These are phyloP conservation scores for Sugiyamaella americana DNA, from an alignment of 805 yeast genomes.

Conservation along the genomic window DNA sequence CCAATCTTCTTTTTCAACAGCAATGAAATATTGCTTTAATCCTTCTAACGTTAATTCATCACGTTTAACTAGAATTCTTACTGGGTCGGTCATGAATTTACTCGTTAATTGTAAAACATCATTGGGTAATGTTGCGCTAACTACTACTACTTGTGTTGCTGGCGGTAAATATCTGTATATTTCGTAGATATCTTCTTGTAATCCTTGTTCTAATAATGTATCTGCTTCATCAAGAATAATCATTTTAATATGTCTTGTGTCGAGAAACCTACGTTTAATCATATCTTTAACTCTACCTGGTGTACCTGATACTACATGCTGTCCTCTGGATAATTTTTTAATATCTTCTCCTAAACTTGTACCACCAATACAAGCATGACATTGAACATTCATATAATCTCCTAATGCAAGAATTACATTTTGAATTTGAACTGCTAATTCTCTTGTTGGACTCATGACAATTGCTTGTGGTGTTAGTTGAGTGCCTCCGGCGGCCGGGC, in stretches of 20 bases:
- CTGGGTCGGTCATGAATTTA: conserved; percentile 93
- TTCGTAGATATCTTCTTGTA: conserved; percentile 92
- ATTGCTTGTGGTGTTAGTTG: too few species aligned
- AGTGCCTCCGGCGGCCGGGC: too few species aligned
- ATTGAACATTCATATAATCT: conserved; percentile 79
- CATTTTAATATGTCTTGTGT: conserved; percentile 82
- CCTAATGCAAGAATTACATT: conserved; percentile 88
- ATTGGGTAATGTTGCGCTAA: conserved; percentile 90
- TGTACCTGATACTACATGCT: conserved; percentile 93
- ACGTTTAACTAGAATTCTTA: conserved; percentile 87
- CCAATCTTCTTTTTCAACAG: conserved; percentile 89
- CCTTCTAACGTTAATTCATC: conserved; percentile 96
- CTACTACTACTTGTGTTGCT: conserved; percentile 87
- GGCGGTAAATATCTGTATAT: conserved; percentile 84
- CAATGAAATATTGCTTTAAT: conserved; percentile 84
- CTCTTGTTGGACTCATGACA: conserved; percentile 95
- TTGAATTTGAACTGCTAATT: conserved; percentile 93
- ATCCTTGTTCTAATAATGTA: conserved; percentile 89
- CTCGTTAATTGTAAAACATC: conserved; percentile 87
- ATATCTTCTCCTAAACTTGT: conserved; percentile 84
- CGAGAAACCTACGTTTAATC: conserved; percentile 84
- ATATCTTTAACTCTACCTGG: conserved; percentile 97
- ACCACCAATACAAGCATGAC: conserved; percentile 98
- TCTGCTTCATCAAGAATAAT: conserved; percentile 97
- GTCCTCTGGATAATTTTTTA: conserved; percentile 76